Percentiles rank a stretch among this genome's conserved stretches.
Conservation (phyloP, 257 asterid genomes). For the Echites panduratus region DNA sequence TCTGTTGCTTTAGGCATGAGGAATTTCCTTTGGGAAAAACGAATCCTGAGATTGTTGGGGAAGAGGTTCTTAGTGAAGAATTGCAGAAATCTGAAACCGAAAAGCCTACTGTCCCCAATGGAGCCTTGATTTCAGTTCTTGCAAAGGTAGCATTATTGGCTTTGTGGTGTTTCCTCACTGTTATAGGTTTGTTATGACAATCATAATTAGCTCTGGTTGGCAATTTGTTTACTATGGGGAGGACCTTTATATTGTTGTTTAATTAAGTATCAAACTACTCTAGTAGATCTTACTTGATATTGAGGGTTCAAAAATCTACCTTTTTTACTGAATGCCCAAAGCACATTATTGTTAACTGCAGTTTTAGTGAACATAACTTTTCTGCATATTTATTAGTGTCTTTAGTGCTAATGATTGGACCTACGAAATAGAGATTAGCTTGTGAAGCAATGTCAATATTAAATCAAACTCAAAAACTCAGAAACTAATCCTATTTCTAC, state of each 20-base stretch:
- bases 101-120: slow-evolving; percentile 32
- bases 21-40: slow-evolving; percentile 40
- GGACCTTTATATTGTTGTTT: neutral
- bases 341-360: neutral
- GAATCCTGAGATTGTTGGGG: slow-evolving; percentile 42
- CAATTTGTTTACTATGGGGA: neutral
- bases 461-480: neutral
- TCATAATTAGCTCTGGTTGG: neutral
- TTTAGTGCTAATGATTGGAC: neutral
- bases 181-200: slow-evolving; percentile 7
- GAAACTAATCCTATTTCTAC: neutral
- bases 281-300: neutral
- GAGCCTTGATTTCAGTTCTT: slow-evolving; percentile 35
- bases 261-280: neutral
- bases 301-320: neutral
- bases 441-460: neutral
- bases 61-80: slow-evolving; percentile 47
- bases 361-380: neutral
- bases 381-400: neutral
- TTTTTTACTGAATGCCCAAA: neutral
- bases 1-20: slow-evolving; percentile 72
- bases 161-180: neutral
- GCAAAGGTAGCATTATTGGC: slow-evolving; percentile 32
- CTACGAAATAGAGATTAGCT: neutral
- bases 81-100: slow-evolving; percentile 36